Evolutionary conservation across 441 rosid genomes (phyloP).

Genomic region (Mallotus repandus): DNA sequence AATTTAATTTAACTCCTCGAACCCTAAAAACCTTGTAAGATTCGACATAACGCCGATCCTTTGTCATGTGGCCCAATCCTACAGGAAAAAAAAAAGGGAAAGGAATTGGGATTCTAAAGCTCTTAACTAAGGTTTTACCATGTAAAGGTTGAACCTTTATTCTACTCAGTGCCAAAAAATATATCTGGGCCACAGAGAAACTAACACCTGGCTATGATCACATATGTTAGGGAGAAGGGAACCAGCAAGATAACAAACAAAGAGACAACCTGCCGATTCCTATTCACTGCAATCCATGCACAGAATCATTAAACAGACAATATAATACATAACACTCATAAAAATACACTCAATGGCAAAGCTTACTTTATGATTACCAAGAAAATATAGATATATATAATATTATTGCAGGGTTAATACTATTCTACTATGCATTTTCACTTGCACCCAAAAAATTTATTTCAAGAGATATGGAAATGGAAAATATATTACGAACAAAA

Average conservation of each 20-base stretch:
- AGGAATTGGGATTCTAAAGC: slow-evolving; percentile 40
- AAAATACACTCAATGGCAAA: slow-evolving; percentile 29
- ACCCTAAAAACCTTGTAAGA: slow-evolving; percentile 21
- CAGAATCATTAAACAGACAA: slow-evolving; percentile 28
- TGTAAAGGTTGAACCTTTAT: slow-evolving; percentile 18
- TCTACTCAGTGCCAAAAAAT: slow-evolving; percentile 29
- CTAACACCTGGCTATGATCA: slow-evolving; percentile 54
- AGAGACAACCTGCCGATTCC: slow-evolving; percentile 66
- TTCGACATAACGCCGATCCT: slow-evolving; percentile 32
- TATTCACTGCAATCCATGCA: slow-evolving; percentile 53
- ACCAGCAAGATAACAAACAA: slow-evolving; percentile 58
- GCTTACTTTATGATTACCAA: slow-evolving; percentile 48
- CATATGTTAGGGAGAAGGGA: slow-evolving; percentile 62
- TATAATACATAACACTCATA: slow-evolving; percentile 21
- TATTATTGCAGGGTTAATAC: slow-evolving; percentile 22
- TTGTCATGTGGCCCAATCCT: slow-evolving; percentile 34
- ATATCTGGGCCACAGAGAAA: slow-evolving; percentile 24
- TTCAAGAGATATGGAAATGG: neutral
- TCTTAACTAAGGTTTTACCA: slow-evolving; percentile 18
- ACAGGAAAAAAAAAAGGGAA: slow-evolving; percentile 7
- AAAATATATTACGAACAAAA: neutral
- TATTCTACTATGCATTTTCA: slow-evolving; percentile 28
- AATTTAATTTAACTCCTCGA: slow-evolving; percentile 18
- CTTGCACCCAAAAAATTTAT: slow-evolving; percentile 26
- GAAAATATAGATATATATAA: slow-evolving; percentile 24